Conservation (phyloP, 805 yeast genomes). For the Peterozyma xylosa region DNA sequence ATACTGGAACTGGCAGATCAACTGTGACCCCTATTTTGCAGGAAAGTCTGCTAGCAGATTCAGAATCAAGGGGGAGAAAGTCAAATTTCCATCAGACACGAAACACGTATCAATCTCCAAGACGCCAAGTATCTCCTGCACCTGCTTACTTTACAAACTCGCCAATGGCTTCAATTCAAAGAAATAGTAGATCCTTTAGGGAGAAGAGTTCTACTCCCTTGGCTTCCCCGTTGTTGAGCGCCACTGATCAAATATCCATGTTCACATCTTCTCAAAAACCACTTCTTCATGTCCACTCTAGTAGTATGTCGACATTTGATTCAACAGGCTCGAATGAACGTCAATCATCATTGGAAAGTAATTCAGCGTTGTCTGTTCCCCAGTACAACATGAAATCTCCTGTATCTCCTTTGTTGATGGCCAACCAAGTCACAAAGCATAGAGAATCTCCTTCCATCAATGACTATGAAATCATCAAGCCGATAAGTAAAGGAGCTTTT, state of each 20-base stretch:
- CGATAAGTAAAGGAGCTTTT: conserved; percentile 95
- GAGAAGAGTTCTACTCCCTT: conserved; percentile 31
- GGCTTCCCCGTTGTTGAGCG: conserved; percentile 49
- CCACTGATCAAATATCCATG: conserved; percentile 27
- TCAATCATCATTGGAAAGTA: conserved; percentile 11
- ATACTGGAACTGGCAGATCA: conserved; percentile 9
- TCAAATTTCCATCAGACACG: conserved; percentile 6
- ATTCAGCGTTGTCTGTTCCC: conserved; percentile 3
- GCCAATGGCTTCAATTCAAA: conserved; percentile 56
- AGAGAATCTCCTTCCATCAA: conserved; percentile 62
- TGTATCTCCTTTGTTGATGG: conserved; percentile 70
- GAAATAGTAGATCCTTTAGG: conserved; percentile 27
- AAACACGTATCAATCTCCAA: conserved; percentile 35
- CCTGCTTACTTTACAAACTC: conserved; percentile 27
- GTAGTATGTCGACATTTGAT: conserved; percentile 3
- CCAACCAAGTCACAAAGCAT: conserved; percentile 47
- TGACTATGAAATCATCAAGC: conserved; percentile 87
- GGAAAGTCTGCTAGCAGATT: neutral
- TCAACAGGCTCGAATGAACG: conserved; percentile 2
- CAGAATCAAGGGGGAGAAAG: conserved; percentile 3
- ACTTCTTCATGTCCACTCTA: conserved; percentile 1
- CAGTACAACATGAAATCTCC: conserved; percentile 44
- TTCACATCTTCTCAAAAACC: no score
- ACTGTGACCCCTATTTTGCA: neutral
- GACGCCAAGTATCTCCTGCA: conserved; percentile 51